A percentile compares a stretch with the other conserved stretches of the same genome.
Conservation (phyloP, 306 rosid genomes). For the Myrica gale region DNA sequence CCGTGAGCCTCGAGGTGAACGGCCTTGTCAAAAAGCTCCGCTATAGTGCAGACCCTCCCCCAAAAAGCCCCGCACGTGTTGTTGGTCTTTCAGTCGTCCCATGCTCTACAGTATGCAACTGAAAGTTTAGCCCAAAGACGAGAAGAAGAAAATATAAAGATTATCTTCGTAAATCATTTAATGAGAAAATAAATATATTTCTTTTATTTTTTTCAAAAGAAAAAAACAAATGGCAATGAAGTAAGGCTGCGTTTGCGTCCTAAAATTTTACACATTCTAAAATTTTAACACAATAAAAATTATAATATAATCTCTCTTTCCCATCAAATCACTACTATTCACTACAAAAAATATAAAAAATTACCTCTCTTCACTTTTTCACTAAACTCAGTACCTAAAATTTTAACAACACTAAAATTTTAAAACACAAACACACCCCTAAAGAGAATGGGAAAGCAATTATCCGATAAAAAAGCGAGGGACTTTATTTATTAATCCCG, state of each 20-base stretch:
- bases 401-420: too few relatives aligned
- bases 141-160: not conserved
- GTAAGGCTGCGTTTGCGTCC: too few relatives aligned
- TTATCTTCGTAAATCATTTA: not conserved
- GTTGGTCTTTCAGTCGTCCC: slow-evolving; percentile 9
- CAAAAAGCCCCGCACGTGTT: not conserved
- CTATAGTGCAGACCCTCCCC: not conserved
- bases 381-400: too few relatives aligned
- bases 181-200: not conserved
- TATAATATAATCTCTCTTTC: too few relatives aligned
- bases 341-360: too few relatives aligned
- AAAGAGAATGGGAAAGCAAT: not conserved
- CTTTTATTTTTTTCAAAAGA: not conserved
- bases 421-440: too few relatives aligned
- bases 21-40: not conserved
- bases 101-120: not conserved
- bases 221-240: not conserved
- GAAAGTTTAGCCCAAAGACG: not conserved
- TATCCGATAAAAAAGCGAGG: not conserved
- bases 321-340: too few relatives aligned
- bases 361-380: too few relatives aligned
- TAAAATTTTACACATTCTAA: too few relatives aligned
- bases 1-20: slow-evolving; percentile 1
- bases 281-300: too few relatives aligned
- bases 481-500: slow-evolving; percentile 21